Evolutionary conservation across 1,284 basidiomycete genomes (phyloP), one percentile per base, ranked within the genome.

Genomic region (Hemileia vastatrix): DNA sequence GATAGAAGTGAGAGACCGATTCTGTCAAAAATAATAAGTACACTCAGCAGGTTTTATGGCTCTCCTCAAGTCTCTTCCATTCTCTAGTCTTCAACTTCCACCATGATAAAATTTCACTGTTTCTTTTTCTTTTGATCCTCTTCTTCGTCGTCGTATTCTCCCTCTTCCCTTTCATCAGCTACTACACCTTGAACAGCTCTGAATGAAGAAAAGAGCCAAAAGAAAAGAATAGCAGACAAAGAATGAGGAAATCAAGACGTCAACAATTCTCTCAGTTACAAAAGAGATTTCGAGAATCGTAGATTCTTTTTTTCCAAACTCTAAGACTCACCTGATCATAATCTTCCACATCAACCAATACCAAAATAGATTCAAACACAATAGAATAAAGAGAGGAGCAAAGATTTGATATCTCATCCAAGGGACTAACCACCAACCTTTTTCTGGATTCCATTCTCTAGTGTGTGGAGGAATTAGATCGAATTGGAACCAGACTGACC

Each of bases 401-500:
- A 92, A 89, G 55, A 93, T 83, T 71, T 90, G 88, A 57, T 23
- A 71, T 67, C 68, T 68, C 69, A 74, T 72, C 79, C 89, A 93
- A 71, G 78, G 76, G 5, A 77, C 80, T 68, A 94, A 78, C 80
- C 86, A 92, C 6, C 81, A 82, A 15, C 87, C 90, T 23, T 83
- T 79, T 19, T 78, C 70, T 1, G 84, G 84, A 8, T 31, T 45
- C 54, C 54, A 64, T 47, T 36, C 33, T 43, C 31, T 52, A 5
- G 55, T 50, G 9, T 24, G 23, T 23, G 4, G 6, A 1, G 62
- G 62, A 13, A 57, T 53, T 88, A 89, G 64, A 87, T 88, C 82
- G 66, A 84, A 90, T 72, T 98, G 83, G 36, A 75, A 79, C 84
- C 85, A 93, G 1, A 96, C 87, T 1, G 90, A 92, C 79, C 82